phyloP scores from a whole-genome alignment of 2,329 filamentous ascomycete species.

The Phoma sp. region DNA sequence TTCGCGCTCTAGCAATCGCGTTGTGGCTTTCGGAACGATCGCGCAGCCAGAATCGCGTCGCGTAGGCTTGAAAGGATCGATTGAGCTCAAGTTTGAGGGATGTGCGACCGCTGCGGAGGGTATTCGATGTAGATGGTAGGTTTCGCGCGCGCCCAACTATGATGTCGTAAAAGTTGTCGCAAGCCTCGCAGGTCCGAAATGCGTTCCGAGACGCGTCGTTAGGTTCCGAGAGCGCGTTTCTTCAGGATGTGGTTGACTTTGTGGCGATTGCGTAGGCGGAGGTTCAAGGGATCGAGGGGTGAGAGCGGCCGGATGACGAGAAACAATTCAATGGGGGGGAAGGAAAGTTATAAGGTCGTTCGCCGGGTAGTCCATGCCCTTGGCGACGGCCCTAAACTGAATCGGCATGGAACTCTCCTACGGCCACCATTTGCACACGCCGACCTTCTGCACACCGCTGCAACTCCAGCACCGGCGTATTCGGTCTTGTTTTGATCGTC shows the following conservation, averaged over 20 bases:
- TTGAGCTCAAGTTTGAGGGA: not conserved
- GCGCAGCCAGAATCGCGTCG: conserved; percentile 29
- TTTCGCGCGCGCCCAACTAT: conserved; percentile 29
- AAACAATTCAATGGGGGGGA: conserved; percentile 44
- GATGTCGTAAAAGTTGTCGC: conserved; percentile 41
- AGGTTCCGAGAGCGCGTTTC: conserved; percentile 55
- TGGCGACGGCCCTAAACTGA: conserved; percentile 33
- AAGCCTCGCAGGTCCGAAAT: conserved; percentile 38
- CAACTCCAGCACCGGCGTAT: conserved; percentile 58
- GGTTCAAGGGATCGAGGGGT: conserved; percentile 36
- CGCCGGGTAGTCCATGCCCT: conserved; percentile 32
- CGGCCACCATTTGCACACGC: conserved; percentile 36
- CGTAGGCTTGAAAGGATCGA: conserved; percentile 1
- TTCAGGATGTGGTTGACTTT: conserved; percentile 34
- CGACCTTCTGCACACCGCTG: conserved; percentile 37
- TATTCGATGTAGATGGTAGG: conserved; percentile 17
- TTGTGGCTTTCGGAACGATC: conserved; percentile 38
- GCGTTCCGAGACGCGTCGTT: conserved; percentile 49
- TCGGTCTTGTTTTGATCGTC: conserved; percentile 71
- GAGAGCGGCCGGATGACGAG: conserved; percentile 42
- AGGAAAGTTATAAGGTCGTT: conserved; percentile 36
- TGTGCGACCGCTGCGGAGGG: conserved; percentile 21
- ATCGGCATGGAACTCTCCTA: conserved; percentile 37
- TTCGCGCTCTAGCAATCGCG: conserved; percentile 29
- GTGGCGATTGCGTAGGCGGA: conserved; percentile 37